Evolutionary conservation across 2,329 filamentous ascomycete genomes (phyloP).

Genomic region (Annulohypoxylon truncatum): DNA sequence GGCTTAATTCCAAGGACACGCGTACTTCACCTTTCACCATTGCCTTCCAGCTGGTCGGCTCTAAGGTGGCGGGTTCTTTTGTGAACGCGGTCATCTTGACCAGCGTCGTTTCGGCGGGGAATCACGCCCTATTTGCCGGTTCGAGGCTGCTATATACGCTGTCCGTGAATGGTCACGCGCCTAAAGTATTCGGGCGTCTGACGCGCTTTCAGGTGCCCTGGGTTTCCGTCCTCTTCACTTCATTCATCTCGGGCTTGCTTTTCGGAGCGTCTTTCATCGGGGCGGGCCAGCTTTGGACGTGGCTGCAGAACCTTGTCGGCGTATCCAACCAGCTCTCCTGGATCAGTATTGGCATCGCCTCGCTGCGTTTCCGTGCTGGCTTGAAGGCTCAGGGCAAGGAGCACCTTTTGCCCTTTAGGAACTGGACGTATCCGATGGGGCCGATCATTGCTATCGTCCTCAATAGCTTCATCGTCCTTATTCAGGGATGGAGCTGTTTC

Average conservation of each 20-base stretch:
- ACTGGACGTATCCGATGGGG: constrained; percentile 74
- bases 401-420: constrained; percentile 71
- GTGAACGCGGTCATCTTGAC: constrained; percentile 72
- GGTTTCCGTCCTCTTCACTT: constrained; percentile 65
- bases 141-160: constrained; percentile 68
- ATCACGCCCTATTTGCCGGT: constrained; percentile 68
- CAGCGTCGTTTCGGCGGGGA: constrained; percentile 67
- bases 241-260: constrained; percentile 66
- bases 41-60: constrained; percentile 69
- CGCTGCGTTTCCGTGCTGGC: constrained; percentile 71
- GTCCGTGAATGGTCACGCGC: constrained; percentile 66
- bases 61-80: constrained; percentile 65
- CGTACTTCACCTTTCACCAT: constrained; percentile 68
- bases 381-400: constrained; percentile 69
- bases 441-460: constrained; percentile 67
- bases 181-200: constrained; percentile 62
- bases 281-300: constrained; percentile 72
- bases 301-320: constrained; percentile 75
- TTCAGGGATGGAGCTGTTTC: constrained; percentile 74
- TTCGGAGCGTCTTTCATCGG: constrained; percentile 75
- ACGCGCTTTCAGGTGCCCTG: constrained; percentile 64
- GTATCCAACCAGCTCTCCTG: constrained; percentile 76
- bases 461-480: constrained; percentile 69
- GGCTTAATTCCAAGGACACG: constrained; percentile 56
- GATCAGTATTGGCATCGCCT: constrained; percentile 73